These are phyloP conservation scores for Exophiala spinifera DNA, from an alignment of 2,329 filamentous ascomycete species.

Conservation along the genomic window DNA sequence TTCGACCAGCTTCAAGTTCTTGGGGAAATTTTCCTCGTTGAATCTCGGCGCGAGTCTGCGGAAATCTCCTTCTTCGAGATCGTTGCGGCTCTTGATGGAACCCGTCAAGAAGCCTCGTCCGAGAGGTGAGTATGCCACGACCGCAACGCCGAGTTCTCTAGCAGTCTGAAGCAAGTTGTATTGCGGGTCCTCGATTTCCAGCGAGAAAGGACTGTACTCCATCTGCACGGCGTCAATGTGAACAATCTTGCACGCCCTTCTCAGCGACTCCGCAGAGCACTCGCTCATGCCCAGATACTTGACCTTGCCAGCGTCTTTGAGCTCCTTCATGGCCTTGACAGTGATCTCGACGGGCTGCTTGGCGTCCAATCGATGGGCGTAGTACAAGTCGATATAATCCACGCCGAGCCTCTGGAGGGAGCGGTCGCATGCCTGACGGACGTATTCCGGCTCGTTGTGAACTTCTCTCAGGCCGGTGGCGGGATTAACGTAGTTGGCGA, in stretches of 20 bases:
- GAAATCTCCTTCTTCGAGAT: slow-evolving; percentile 46
- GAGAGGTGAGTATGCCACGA: slow-evolving; percentile 42
- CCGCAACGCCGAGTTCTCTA: slow-evolving; percentile 46
- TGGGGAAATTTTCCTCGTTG: slow-evolving; percentile 52
- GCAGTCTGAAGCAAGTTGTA: slow-evolving; percentile 43
- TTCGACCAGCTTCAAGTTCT: slow-evolving; percentile 56
- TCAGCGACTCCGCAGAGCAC: slow-evolving; percentile 46
- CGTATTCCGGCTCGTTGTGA: slow-evolving; percentile 33
- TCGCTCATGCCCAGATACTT: slow-evolving; percentile 50
- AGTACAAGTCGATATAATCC: slow-evolving; percentile 45
- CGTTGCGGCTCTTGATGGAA: slow-evolving; percentile 37
- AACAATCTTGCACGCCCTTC: slow-evolving; percentile 41
- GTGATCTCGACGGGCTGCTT: slow-evolving; percentile 36
- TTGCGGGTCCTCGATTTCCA: slow-evolving; percentile 45
- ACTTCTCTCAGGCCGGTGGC: slow-evolving; percentile 20
- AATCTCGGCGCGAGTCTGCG: slow-evolving; percentile 50
- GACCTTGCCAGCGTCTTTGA: slow-evolving; percentile 50
- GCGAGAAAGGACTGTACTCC: slow-evolving; percentile 49
- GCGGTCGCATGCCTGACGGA: slow-evolving; percentile 31
- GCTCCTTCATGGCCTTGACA: slow-evolving; percentile 42
- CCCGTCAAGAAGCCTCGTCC: slow-evolving; percentile 38
- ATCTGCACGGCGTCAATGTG: slow-evolving; percentile 52
- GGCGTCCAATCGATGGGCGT: slow-evolving; percentile 42
- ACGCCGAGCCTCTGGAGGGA: slow-evolving; percentile 34
- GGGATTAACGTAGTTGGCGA: slow-evolving; percentile 27